Percentiles rank a stretch among this genome's conserved stretches.
phyloP scores from a whole-genome alignment of 345 rosid species.

The Raphanus sativus region DNA sequence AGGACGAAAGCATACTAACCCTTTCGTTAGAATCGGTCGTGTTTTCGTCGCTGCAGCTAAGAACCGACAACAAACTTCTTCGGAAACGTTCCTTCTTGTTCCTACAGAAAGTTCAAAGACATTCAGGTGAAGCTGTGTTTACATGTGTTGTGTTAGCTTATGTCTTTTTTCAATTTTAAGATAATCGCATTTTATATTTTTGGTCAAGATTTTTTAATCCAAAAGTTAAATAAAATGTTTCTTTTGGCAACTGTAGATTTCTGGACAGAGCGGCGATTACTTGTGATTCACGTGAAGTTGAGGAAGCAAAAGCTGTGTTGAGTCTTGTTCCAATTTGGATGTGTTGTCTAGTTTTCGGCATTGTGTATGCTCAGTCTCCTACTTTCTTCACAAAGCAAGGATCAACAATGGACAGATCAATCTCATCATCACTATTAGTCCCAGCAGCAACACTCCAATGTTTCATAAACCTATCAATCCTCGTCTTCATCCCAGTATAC shows the following conservation, averaged over 20 bases:
- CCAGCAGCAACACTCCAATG: constrained; percentile 63
- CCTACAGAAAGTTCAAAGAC: constrained; percentile 40
- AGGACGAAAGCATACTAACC: constrained; percentile 7
- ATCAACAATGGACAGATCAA: constrained; percentile 48
- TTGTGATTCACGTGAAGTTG: constrained; percentile 45
- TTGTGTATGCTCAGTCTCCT: constrained; percentile 51
- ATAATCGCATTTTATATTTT: neutral
- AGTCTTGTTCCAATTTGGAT: constrained; percentile 56
- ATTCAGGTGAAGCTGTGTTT: constrained; percentile 37
- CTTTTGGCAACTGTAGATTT: constrained; percentile 41
- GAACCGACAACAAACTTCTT: constrained; percentile 14
- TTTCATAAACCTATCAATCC: constrained; percentile 45
- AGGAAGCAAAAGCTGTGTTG: constrained; percentile 46
- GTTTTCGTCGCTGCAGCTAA: constrained; percentile 32
- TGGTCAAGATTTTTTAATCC: neutral
- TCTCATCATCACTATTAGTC: constrained; percentile 40
- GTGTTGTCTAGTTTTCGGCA: constrained; percentile 47
- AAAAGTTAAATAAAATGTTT: neutral
- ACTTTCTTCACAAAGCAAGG: constrained; percentile 66
- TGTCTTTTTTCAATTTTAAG: neutral
- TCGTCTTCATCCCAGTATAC: constrained; percentile 53
- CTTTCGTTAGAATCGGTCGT: constrained; percentile 36
- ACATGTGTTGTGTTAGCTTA: neutral
- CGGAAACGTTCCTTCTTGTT: constrained; percentile 19
- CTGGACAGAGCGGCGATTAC: constrained; percentile 51